Conservation (phyloP, 768 basidiomycete species). For the Lactarius indigo region DNA sequence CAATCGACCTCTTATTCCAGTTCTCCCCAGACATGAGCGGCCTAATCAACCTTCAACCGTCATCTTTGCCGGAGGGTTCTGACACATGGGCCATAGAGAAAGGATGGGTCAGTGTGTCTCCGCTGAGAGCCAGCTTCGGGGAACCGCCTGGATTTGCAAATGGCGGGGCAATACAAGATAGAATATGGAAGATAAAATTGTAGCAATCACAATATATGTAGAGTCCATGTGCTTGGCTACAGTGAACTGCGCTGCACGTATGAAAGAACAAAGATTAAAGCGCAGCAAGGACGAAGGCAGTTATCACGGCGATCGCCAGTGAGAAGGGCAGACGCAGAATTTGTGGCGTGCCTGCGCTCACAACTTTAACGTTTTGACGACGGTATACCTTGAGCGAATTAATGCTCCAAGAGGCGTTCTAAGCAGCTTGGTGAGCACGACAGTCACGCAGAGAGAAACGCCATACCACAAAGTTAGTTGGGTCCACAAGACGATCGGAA, state of each 20-base stretch:
- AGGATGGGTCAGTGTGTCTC: slow-evolving; percentile 74
- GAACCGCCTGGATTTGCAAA: slow-evolving; percentile 43
- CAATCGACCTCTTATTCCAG: slow-evolving; percentile 55
- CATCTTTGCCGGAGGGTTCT: slow-evolving; percentile 66
- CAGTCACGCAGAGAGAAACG: neutral
- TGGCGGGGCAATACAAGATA: slow-evolving; percentile 38
- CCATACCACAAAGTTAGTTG: slow-evolving; percentile 67
- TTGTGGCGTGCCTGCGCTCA: slow-evolving; percentile 13
- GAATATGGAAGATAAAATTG: slow-evolving; percentile 56
- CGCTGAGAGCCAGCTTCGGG: slow-evolving; percentile 69
- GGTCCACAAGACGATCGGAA: slow-evolving; percentile 56
- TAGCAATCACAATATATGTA: slow-evolving; percentile 31
- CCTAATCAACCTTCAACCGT: slow-evolving; percentile 57
- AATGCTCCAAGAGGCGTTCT: slow-evolving; percentile 83
- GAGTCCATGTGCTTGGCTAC: neutral
- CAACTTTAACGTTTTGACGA: slow-evolving; percentile 18
- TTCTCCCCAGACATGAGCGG: slow-evolving; percentile 71
- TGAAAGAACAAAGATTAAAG: slow-evolving; percentile 17
- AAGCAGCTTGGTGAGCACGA: neutral
- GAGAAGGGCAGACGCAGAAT: slow-evolving; percentile 1
- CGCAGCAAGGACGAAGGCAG: neutral
- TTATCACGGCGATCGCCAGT: neutral
- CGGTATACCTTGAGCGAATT: slow-evolving; percentile 72
- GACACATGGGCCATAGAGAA: slow-evolving; percentile 78
- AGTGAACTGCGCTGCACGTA: neutral